These are phyloP conservation scores for Coniochaeta sp. DNA, from an alignment of 2,329 filamentous ascomycete species.

Conservation along the genomic window DNA sequence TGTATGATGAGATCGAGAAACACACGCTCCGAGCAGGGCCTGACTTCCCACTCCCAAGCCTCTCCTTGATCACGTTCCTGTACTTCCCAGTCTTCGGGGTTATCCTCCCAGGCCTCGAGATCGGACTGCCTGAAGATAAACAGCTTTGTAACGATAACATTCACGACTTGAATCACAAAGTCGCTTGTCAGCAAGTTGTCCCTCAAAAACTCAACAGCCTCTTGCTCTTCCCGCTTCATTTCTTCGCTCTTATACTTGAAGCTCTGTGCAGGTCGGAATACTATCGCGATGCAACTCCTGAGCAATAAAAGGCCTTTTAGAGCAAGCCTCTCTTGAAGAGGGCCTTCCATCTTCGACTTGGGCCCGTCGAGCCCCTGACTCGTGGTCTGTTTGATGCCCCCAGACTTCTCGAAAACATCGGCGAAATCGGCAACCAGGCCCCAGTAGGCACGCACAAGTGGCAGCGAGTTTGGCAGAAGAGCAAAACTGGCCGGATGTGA, in stretches of 20 bases:
- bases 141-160: slow-evolving; percentile 76
- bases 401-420: slow-evolving; percentile 59
- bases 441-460: slow-evolving; percentile 81
- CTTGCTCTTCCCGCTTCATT: slow-evolving; percentile 67
- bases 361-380: slow-evolving; percentile 23
- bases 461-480: slow-evolving; percentile 69
- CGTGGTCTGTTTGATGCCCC: slow-evolving; percentile 41
- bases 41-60: slow-evolving; percentile 86
- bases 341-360: slow-evolving; percentile 47
- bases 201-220: slow-evolving; percentile 63
- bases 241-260: slow-evolving; percentile 76
- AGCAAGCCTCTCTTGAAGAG: slow-evolving; percentile 69
- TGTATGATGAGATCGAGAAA: slow-evolving; percentile 87
- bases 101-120: slow-evolving; percentile 85
- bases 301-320: slow-evolving; percentile 78
- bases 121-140: slow-evolving; percentile 83
- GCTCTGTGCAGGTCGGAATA: slow-evolving; percentile 69
- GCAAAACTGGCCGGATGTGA: slow-evolving; percentile 76
- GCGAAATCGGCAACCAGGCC: slow-evolving; percentile 69
- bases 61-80: slow-evolving; percentile 78
- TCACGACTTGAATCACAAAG: slow-evolving; percentile 74
- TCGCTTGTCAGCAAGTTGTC: slow-evolving; percentile 66
- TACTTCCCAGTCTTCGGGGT: slow-evolving; percentile 92
- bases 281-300: slow-evolving; percentile 76
- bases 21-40: slow-evolving; percentile 87